phyloP scores from a whole-genome alignment of 257 asterid species.

The Hygrophila difformis region DNA sequence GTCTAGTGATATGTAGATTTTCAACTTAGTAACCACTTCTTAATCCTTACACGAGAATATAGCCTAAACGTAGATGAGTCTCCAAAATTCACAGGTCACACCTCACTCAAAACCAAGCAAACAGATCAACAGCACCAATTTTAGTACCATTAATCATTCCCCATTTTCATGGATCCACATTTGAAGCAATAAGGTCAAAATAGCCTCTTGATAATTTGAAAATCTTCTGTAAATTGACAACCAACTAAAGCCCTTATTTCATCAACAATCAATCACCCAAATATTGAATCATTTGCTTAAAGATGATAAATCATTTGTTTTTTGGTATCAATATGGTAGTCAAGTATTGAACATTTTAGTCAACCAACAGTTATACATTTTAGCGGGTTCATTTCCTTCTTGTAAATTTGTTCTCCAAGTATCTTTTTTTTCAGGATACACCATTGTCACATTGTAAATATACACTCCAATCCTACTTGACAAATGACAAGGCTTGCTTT shows the following conservation, averaged over 20 bases:
- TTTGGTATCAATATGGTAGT: too few species aligned
- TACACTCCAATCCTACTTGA: slow-evolving; percentile 6
- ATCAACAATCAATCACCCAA: background rate
- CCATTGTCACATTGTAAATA: slow-evolving; percentile 2
- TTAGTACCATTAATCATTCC: too few species aligned
- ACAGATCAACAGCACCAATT: background rate
- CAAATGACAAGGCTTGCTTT: too few species aligned
- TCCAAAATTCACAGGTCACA: background rate
- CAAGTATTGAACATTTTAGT: too few species aligned
- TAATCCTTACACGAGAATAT: background rate
- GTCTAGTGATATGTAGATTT: background rate
- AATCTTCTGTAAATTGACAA: background rate
- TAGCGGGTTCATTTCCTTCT: too few species aligned
- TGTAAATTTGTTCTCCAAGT: too few species aligned
- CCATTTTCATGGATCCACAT: too few species aligned
- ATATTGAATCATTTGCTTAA: slow-evolving; percentile 1
- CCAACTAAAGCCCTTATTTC: background rate
- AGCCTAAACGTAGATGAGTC: background rate
- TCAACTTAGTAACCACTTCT: background rate
- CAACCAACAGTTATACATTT: too few species aligned
- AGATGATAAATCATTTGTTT: too few species aligned
- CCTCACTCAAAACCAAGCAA: background rate
- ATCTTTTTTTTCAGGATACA: background rate
- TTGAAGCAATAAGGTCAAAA: too few species aligned
- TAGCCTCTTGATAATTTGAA: too few species aligned